A percentile compares a stretch with the other conserved stretches of the same genome.
phyloP scores from a whole-genome alignment of 108 stramenopile species.

The Schizochytrium sp. region DNA sequence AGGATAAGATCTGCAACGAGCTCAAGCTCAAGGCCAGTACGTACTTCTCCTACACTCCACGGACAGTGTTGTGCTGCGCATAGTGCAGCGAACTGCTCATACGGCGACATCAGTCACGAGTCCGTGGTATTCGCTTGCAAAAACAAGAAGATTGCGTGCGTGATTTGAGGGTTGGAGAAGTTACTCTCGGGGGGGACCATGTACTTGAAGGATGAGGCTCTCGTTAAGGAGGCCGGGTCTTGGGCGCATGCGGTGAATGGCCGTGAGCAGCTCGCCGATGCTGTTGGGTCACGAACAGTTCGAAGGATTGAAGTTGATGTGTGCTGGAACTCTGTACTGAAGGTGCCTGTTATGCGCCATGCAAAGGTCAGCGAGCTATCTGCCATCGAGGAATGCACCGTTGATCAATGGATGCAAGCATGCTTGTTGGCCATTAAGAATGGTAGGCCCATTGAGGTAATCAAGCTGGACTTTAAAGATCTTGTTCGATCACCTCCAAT shows the following conservation, averaged over 20 bases:
- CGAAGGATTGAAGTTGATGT: conserved; percentile 12
- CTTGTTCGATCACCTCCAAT: not conserved
- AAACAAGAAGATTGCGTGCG: too few relatives aligned
- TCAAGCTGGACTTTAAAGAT: conserved; percentile 37
- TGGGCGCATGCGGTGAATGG: conserved; percentile 26
- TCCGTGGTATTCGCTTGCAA: too few relatives aligned
- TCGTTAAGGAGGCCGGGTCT: not conserved
- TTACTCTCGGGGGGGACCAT: not conserved
- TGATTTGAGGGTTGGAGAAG: too few relatives aligned
- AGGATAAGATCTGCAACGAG: too few relatives aligned
- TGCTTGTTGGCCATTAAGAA: conserved; percentile 3
- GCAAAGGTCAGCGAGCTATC: not conserved
- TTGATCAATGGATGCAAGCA: not conserved
- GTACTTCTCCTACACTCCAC: too few relatives aligned
- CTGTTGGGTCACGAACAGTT: not conserved
- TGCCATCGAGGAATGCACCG: not conserved
- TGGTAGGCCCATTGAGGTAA: not conserved
- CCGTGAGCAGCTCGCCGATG: not conserved
- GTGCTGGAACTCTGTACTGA: not conserved
- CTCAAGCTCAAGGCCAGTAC: too few relatives aligned
- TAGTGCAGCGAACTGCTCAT: too few relatives aligned
- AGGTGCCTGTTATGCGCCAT: conserved; percentile 2
- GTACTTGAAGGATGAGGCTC: not conserved
- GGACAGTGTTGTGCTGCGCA: too few relatives aligned
- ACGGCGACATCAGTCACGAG: too few relatives aligned